Conservation (phyloP, 306 rosid species). For the Cajanus cajan region DNA sequence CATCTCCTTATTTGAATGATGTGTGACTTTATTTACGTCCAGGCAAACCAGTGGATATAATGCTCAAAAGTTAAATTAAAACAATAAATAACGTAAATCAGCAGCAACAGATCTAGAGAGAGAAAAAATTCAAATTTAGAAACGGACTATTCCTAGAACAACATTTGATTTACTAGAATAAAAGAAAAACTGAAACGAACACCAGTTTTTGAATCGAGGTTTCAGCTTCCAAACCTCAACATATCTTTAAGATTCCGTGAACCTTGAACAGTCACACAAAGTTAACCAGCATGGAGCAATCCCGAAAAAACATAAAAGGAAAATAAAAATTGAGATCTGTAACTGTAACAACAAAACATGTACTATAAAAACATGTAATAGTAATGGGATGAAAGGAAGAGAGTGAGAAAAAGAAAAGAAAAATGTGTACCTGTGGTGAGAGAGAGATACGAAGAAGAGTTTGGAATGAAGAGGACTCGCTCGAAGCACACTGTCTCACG, state of each 20-base stretch:
- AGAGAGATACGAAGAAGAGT: not conserved
- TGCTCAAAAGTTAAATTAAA: not conserved
- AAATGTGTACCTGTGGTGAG: not conserved
- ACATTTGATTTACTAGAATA: not conserved
- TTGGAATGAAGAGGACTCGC: not conserved
- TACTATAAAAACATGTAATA: not conserved
- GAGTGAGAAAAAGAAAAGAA: not conserved
- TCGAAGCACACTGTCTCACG: not conserved
- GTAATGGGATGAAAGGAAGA: not conserved
- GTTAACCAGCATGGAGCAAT: not conserved
- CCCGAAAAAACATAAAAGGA: not conserved
- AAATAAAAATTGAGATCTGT: not conserved
- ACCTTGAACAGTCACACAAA: not conserved
- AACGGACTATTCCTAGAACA: not conserved
- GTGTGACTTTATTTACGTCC: no score
- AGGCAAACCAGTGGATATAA: not conserved
- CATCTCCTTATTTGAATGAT: no score
- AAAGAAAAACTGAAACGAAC: not conserved
- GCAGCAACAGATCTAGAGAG: not conserved
- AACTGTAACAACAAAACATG: no score
- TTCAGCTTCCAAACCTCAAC: not conserved
- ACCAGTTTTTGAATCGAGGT: not conserved
- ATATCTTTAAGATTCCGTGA: not conserved
- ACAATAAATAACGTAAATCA: not conserved
- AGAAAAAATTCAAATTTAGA: not conserved